These are phyloP conservation scores for Phytophthora pluvialis DNA, from an alignment of 352 stramenopile genomes.

Conservation along the genomic window DNA sequence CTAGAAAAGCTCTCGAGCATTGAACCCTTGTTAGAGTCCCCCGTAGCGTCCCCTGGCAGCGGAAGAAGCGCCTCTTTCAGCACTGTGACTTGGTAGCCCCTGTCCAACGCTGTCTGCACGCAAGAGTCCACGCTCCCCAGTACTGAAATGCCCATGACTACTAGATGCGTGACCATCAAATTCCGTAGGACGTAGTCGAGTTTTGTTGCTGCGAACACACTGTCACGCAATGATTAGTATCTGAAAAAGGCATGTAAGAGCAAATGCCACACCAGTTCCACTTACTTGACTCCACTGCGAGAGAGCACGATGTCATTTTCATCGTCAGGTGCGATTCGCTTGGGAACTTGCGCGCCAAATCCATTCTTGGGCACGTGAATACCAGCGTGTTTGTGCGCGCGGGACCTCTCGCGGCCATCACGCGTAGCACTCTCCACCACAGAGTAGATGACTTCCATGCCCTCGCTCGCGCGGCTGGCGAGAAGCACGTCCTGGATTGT, in stretches of 20 bases:
- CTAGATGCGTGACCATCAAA: constrained; percentile 84
- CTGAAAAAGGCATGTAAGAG: background rate
- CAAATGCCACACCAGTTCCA: background rate
- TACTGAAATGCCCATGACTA: constrained; percentile 86
- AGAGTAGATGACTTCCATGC: constrained; percentile 89
- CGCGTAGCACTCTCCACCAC: constrained; percentile 88
- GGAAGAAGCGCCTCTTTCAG: constrained; percentile 75
- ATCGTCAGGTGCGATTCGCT: constrained; percentile 49
- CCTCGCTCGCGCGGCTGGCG: constrained; percentile 51
- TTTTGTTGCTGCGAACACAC: constrained; percentile 89
- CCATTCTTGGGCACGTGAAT: constrained; percentile 74
- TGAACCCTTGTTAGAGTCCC: constrained; percentile 3
- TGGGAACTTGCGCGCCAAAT: constrained; percentile 75
- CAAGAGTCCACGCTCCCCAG: constrained; percentile 83
- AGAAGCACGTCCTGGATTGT: constrained; percentile 69
- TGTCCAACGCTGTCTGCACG: constrained; percentile 85
- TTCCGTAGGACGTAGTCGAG: constrained; percentile 91
- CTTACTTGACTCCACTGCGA: constrained; percentile 81
- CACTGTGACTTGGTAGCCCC: constrained; percentile 89
- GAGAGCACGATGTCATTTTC: constrained; percentile 83
- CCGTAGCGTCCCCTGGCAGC: background rate
- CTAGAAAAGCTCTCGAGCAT: constrained; percentile 35
- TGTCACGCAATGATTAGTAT: constrained; percentile 28
- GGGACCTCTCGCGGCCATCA: constrained; percentile 83
- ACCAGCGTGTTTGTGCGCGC: constrained; percentile 89